These are phyloP conservation scores for Murraya paniculata DNA, from an alignment of 345 rosid species.

Conservation along the genomic window DNA sequence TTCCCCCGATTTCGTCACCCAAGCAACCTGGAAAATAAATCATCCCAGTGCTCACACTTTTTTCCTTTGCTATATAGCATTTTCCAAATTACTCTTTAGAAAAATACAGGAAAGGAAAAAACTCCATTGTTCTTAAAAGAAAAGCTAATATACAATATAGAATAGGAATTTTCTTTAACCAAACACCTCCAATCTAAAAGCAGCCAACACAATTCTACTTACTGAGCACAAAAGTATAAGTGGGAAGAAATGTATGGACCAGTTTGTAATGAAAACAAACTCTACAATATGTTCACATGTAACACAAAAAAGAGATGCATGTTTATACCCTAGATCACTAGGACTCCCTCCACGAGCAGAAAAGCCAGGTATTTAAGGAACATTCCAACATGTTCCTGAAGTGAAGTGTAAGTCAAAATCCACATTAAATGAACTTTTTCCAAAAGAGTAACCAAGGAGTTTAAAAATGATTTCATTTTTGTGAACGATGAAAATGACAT, in stretches of 20 bases:
- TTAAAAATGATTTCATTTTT: neutral
- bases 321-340: neutral
- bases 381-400: neutral
- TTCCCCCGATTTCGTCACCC: slow-evolving; percentile 94
- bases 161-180: no score
- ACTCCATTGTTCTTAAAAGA: neutral
- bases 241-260: neutral
- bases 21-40: slow-evolving; percentile 68
- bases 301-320: neutral
- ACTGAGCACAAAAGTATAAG: no score
- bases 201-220: no score
- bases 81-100: neutral
- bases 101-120: neutral
- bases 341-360: neutral
- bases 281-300: neutral
- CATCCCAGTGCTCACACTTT: neutral
- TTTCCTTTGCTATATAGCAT: neutral
- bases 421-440: neutral
- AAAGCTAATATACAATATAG: neutral
- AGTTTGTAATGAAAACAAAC: neutral
- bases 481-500: neutral
- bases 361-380: neutral
- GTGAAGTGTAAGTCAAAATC: neutral
- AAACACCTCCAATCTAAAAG: no score
- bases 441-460: neutral